Evolutionary conservation across 1,284 basidiomycete species (phyloP).

Genomic region (Tetrapyrgos nigripes): DNA sequence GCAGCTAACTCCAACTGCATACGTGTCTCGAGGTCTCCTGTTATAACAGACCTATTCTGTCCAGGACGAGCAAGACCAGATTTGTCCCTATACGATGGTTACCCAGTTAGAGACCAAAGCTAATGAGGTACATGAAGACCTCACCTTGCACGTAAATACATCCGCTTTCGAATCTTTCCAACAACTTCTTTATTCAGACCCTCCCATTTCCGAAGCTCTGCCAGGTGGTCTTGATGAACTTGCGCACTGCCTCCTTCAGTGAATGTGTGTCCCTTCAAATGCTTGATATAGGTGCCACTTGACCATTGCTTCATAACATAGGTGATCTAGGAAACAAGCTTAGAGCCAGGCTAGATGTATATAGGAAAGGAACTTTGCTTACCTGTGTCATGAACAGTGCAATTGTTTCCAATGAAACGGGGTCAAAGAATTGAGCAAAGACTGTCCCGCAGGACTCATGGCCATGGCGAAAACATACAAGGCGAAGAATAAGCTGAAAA

Average conservation of each 20-base stretch:
- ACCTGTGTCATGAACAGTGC: slow-evolving; percentile 9
- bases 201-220: slow-evolving; percentile 6
- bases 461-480: slow-evolving; percentile 3
- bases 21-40: no score
- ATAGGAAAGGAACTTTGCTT: background rate
- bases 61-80: no score
- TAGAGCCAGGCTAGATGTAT: background rate
- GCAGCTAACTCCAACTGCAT: no score
- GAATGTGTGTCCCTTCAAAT: background rate
- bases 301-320: slow-evolving; percentile 2
- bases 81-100: no score
- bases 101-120: no score
- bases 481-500: background rate
- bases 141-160: slow-evolving; percentile 4
- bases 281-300: background rate
- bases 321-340: background rate
- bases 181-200: background rate
- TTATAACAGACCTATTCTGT: no score
- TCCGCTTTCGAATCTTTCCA: slow-evolving; percentile 4
- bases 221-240: background rate
- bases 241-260: background rate
- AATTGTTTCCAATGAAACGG: slow-evolving; percentile 3
- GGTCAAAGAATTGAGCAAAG: slow-evolving; percentile 7
- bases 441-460: background rate
- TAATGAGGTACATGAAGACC: background rate